Evolutionary conservation across 1,284 basidiomycete genomes (phyloP).

Genomic region (Coniferiporia sulphurascens): DNA sequence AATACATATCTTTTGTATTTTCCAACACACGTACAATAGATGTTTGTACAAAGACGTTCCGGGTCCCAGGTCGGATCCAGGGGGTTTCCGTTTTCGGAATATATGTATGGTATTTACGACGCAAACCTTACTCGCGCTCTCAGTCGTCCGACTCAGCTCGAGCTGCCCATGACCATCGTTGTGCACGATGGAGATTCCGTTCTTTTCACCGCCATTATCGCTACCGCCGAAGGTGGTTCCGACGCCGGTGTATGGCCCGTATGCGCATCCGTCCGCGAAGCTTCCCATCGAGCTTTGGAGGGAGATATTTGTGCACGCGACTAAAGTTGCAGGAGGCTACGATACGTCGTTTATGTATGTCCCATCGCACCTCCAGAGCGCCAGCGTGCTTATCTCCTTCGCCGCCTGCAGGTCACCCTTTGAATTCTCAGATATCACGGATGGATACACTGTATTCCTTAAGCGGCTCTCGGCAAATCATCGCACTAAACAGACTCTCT

Average conservation of each 20-base stretch:
- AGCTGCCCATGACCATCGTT: neutral
- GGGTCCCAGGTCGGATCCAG: too few relatives aligned
- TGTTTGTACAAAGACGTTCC: too few relatives aligned
- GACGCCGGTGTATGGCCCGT: neutral
- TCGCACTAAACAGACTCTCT: constrained; percentile 9
- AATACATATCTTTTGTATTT: too few relatives aligned
- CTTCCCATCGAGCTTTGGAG: constrained; percentile 13
- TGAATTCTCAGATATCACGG: constrained; percentile 14
- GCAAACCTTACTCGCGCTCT: too few relatives aligned
- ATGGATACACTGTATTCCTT: constrained; percentile 14
- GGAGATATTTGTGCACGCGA: constrained; percentile 15
- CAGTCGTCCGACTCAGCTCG: neutral
- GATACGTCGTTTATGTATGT: constrained; percentile 12
- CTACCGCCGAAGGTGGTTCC: neutral
- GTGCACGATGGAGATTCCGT: neutral
- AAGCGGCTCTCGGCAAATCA: constrained; percentile 5
- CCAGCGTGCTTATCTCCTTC: neutral
- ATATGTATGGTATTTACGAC: too few relatives aligned
- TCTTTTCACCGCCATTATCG: neutral
- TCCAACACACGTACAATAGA: too few relatives aligned
- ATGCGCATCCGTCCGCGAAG: constrained; percentile 2
- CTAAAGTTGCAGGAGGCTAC: constrained; percentile 12
- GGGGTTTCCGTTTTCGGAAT: too few relatives aligned
- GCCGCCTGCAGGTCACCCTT: constrained; percentile 12
- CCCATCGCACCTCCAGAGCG: neutral